Conservation (phyloP, 345 rosid species). For the Citrus cavaleriei region DNA sequence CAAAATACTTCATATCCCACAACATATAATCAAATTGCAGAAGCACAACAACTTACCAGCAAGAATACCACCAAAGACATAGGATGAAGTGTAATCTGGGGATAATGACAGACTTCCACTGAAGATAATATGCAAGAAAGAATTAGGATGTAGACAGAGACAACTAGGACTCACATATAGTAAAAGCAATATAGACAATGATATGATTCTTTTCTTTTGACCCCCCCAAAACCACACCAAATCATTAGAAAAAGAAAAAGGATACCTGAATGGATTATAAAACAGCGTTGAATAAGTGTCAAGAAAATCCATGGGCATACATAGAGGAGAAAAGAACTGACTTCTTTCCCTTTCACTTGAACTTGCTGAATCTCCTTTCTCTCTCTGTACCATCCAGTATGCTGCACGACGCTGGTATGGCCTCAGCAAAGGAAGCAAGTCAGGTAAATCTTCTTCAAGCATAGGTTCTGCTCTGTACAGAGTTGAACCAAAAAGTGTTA, state of each 20-base stretch:
- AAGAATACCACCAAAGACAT: constrained; percentile 86
- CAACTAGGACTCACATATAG: constrained; percentile 1
- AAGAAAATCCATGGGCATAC: constrained; percentile 59
- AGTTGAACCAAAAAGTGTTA: neutral
- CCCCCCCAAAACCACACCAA: neutral
- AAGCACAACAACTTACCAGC: constrained; percentile 58
- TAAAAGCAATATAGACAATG: neutral
- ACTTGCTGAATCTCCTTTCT: constrained; percentile 55
- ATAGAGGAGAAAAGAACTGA: constrained; percentile 62
- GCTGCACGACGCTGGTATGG: constrained; percentile 97
- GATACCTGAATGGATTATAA: constrained; percentile 94
- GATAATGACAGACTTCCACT: constrained; percentile 79
- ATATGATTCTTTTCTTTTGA: neutral
- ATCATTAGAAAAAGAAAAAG: neutral
- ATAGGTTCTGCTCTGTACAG: constrained; percentile 50
- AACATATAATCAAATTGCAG: neutral
- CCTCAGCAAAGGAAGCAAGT: constrained; percentile 76
- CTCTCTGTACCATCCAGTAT: constrained; percentile 89
- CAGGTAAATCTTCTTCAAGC: constrained; percentile 62
- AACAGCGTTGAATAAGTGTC: constrained; percentile 68
- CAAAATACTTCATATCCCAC: neutral
- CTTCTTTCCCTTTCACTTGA: constrained; percentile 32
- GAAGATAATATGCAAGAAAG: constrained; percentile 27
- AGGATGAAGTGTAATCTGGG: constrained; percentile 48
- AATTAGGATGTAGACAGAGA: constrained; percentile 9